Conservation (phyloP, 1,284 basidiomycete genomes). For the Trametes sp. region DNA sequence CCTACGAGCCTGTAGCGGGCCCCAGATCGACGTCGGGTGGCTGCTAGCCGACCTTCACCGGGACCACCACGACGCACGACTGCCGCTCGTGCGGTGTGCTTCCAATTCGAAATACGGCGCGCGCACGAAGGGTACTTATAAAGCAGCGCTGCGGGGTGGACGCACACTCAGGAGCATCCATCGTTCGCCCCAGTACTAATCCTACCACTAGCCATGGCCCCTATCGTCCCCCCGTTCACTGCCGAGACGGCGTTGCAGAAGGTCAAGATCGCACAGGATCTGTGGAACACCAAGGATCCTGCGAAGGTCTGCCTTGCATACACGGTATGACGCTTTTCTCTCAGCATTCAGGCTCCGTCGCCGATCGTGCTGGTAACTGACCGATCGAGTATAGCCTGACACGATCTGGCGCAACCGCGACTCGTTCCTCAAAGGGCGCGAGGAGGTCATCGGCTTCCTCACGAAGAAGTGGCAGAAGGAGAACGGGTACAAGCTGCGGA, state of each 20-base stretch:
- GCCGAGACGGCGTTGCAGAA: conserved; percentile 44
- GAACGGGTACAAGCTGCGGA: conserved; percentile 52
- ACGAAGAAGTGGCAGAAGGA: conserved; percentile 64
- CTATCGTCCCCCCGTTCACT: conserved; percentile 45
- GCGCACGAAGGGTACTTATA: neutral
- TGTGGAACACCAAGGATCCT: conserved; percentile 46
- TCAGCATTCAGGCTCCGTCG: neutral
- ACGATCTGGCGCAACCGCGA: conserved; percentile 69
- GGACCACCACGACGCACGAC: neutral
- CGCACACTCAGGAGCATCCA: too few species aligned
- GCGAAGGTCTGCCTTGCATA: conserved; percentile 53
- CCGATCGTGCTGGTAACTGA: neutral
- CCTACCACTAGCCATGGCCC: conserved; percentile 39
- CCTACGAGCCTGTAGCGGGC: neutral
- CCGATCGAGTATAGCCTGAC: conserved; percentile 42
- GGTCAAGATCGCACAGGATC: conserved; percentile 44
- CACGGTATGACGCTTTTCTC: conserved; percentile 43
- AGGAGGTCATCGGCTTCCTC: conserved; percentile 58
- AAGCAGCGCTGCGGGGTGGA: neutral
- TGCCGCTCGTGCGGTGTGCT: neutral
- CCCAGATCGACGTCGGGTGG: neutral
- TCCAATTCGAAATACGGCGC: neutral
- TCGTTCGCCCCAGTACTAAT: neutral
- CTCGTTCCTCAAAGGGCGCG: conserved; percentile 56
- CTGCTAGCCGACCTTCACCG: neutral